Evolutionary conservation across 345 rosid genomes (phyloP).

Genomic region (Boechera retrofracta): DNA sequence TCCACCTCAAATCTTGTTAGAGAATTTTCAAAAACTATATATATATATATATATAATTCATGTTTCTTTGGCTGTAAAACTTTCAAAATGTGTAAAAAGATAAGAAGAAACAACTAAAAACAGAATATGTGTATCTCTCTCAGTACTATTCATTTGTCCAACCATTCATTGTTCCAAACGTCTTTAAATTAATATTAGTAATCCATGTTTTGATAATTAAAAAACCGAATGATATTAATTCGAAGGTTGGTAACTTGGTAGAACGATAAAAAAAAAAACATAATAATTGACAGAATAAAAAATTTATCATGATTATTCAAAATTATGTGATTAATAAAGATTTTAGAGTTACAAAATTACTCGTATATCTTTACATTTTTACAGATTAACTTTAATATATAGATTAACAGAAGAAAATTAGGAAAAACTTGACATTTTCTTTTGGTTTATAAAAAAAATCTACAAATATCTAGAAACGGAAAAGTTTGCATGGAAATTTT

Average conservation of each 20-base stretch:
- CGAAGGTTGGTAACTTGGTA: not conserved
- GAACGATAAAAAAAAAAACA: not conserved
- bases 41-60: not conserved
- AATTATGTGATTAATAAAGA: not conserved
- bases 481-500: conserved; percentile 23
- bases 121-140: not conserved
- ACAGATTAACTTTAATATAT: not conserved
- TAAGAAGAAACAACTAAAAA: not conserved
- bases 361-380: not conserved
- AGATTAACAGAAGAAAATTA: not conserved
- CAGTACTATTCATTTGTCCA: not conserved
- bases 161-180: not conserved
- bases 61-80: conserved; percentile 11
- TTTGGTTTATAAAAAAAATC: not conserved
- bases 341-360: not conserved
- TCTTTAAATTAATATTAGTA: not conserved
- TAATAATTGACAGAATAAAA: not conserved
- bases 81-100: not conserved
- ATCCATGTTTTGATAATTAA: not conserved
- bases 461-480: conserved; percentile 4
- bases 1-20: conserved; percentile 25
- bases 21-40: not conserved
- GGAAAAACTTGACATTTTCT: not conserved
- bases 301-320: not conserved
- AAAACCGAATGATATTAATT: not conserved